phyloP scores from a whole-genome alignment of 2,329 filamentous ascomycete genomes.

The Zymoseptoria brevis region DNA sequence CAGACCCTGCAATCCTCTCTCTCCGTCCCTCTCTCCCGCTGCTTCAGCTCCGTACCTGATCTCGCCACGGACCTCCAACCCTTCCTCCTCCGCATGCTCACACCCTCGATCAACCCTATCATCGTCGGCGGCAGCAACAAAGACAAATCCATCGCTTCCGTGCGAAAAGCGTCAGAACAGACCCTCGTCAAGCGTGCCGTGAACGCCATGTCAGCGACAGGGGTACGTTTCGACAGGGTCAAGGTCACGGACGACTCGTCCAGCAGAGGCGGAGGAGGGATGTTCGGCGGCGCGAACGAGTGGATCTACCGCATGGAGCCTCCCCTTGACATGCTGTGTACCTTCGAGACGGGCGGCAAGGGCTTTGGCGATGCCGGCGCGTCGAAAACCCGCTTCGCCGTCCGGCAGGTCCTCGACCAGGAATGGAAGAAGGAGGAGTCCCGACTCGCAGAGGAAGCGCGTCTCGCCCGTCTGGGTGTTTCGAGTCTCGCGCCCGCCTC shows the following conservation, averaged over 20 bases:
- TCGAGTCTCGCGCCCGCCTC: constrained; percentile 18
- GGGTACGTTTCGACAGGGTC: constrained; percentile 71
- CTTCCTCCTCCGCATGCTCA: constrained; percentile 73
- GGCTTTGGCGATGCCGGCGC: constrained; percentile 46
- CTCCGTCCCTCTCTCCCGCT: constrained; percentile 61
- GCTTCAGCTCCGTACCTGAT: constrained; percentile 70
- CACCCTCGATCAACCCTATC: constrained; percentile 85
- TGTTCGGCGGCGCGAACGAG: constrained; percentile 15
- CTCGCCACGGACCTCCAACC: constrained; percentile 78
- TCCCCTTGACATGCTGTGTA: constrained; percentile 68
- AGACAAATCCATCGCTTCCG: constrained; percentile 54
- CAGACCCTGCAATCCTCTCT: constrained; percentile 65
- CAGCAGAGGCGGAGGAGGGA: constrained; percentile 30
- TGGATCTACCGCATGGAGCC: constrained; percentile 96
- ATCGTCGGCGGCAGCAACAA: constrained; percentile 53
- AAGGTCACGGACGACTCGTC: constrained; percentile 54
- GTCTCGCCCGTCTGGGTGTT: constrained; percentile 59
- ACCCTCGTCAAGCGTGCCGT: constrained; percentile 72
- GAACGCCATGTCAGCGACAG: constrained; percentile 71
- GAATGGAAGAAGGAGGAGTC: constrained; percentile 70
- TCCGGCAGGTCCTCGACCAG: constrained; percentile 86
- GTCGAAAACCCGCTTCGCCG: constrained; percentile 77
- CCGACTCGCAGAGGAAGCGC: constrained; percentile 56
- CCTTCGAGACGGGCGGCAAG: constrained; percentile 61
- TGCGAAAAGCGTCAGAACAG: constrained; percentile 79